phyloP scores from a whole-genome alignment of 2,329 filamentous ascomycete genomes.

The Cytospora leucostoma region DNA sequence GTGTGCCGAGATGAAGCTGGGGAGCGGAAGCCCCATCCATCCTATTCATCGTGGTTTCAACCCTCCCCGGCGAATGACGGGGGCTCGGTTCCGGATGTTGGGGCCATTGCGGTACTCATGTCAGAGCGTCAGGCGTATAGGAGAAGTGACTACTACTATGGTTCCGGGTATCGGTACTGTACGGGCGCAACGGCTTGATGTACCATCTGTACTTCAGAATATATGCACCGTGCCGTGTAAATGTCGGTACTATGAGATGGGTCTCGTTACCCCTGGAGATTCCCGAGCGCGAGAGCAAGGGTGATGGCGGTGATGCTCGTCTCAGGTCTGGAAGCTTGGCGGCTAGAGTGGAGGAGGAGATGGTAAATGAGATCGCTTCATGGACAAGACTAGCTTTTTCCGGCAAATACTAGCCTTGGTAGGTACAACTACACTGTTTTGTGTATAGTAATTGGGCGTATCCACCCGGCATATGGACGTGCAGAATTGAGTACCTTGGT shows the following conservation, averaged over 20 bases:
- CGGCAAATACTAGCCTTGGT: background rate
- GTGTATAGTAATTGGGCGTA: too few species aligned
- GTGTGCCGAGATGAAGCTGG: conserved; percentile 25
- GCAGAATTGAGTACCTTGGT: background rate
- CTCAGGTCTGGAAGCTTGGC: background rate
- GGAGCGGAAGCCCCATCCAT: conserved; percentile 2
- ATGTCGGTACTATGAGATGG: background rate
- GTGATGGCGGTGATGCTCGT: background rate
- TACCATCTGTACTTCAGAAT: background rate
- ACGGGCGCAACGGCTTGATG: background rate
- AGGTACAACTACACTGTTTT: background rate
- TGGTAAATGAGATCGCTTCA: background rate
- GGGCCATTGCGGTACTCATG: conserved; percentile 7
- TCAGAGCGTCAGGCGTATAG: conserved; percentile 18
- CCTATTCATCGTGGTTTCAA: conserved; percentile 6
- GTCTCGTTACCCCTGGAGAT: background rate
- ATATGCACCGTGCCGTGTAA: background rate
- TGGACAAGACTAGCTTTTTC: background rate
- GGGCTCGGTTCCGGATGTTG: conserved; percentile 14
- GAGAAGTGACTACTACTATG: background rate
- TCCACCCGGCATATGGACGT: background rate
- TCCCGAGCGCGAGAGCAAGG: background rate
- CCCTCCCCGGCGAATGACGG: conserved; percentile 12
- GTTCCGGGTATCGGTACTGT: background rate
- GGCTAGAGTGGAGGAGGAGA: background rate